phyloP scores from a whole-genome alignment of 2,329 filamentous ascomycete species.

The Samsoniella hepiali region DNA sequence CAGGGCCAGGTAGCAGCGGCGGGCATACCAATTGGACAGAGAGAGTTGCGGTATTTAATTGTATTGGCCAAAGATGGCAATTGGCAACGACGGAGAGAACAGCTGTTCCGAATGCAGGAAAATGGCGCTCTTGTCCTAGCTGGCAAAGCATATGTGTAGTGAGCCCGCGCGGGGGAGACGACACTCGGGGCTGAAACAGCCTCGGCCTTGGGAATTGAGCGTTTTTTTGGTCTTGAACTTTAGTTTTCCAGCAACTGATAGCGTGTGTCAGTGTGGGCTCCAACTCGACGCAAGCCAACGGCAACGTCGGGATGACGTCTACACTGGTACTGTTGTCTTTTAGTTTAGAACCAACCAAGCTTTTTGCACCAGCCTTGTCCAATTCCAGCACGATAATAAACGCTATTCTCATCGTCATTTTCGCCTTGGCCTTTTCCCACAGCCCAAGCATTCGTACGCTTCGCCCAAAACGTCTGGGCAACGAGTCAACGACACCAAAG shows the following conservation, averaged over 20 bases:
- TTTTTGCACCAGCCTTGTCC: not conserved
- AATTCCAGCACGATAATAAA: not conserved
- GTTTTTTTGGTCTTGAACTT: not conserved
- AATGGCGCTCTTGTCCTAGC: not conserved
- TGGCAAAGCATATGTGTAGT: not conserved
- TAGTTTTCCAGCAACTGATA: not conserved
- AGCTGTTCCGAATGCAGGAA: not conserved
- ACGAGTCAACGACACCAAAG: not conserved
- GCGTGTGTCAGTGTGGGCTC: conserved; percentile 8
- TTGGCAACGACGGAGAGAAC: not conserved
- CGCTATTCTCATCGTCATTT: not conserved
- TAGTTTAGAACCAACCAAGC: not conserved
- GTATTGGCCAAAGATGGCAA: not conserved
- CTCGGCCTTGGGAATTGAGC: not conserved
- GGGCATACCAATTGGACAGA: not conserved
- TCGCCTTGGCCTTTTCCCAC: not conserved
- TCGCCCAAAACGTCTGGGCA: not conserved
- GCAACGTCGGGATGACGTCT: conserved; percentile 15
- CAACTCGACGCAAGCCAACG: not conserved
- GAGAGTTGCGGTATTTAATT: not conserved
- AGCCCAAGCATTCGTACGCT: not conserved
- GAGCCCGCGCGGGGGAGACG: not conserved
- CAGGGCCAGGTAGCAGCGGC: too few relatives aligned
- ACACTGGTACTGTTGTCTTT: not conserved
- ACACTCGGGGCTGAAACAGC: not conserved